phyloP scores from a whole-genome alignment of 352 stramenopile species.

The Pythium plurisporium region DNA sequence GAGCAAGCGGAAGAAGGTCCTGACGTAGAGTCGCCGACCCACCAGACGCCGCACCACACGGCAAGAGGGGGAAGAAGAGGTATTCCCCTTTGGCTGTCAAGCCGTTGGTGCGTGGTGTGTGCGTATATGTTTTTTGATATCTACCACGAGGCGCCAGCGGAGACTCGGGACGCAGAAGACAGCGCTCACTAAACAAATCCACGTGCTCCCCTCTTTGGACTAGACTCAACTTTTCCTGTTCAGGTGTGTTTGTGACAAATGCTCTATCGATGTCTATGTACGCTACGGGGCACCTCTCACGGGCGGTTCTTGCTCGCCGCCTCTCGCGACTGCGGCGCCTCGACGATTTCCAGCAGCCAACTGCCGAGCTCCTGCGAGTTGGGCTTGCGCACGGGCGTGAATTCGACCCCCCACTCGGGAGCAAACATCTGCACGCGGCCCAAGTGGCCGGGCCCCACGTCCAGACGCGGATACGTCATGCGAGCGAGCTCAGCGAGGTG shows the following conservation, averaged over 20 bases:
- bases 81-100: too few relatives aligned
- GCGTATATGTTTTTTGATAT: conserved; percentile 19
- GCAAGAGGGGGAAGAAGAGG: too few relatives aligned
- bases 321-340: too few relatives aligned
- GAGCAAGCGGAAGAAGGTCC: conserved; percentile 78
- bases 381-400: conserved; percentile 19
- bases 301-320: too few relatives aligned
- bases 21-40: conserved; percentile 56
- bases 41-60: too few relatives aligned
- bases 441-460: conserved; percentile 20
- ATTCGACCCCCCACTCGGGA: conserved; percentile 53
- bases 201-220: neutral
- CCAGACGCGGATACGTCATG: conserved; percentile 38
- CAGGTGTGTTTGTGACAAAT: too few relatives aligned
- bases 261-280: too few relatives aligned
- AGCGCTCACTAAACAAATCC: neutral
- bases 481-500: neutral
- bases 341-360: conserved; percentile 52
- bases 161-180: too few relatives aligned
- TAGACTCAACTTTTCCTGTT: too few relatives aligned
- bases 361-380: conserved; percentile 23
- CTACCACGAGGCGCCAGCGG: conserved; percentile 9
- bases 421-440: conserved; percentile 46
- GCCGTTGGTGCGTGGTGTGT: too few relatives aligned
- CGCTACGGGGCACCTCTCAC: too few relatives aligned